Percentiles rank a stretch among this genome's conserved stretches.
Conservation (phyloP, 768 basidiomycete genomes). For the Boletus reticulatus region DNA sequence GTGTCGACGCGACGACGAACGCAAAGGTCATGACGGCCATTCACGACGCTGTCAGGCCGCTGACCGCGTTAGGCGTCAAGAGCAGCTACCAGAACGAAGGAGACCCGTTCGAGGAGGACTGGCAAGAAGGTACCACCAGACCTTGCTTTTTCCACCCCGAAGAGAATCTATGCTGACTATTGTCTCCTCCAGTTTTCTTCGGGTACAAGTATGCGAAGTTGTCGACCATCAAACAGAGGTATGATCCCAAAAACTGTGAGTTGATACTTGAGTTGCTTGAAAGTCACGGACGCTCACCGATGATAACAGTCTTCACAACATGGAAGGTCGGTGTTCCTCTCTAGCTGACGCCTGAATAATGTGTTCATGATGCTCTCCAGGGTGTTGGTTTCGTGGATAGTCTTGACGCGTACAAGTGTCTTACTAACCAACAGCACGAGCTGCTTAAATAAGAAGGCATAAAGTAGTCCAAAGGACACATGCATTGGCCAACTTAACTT, state of each 20-base stretch:
- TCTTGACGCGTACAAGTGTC: slow-evolving; percentile 4
- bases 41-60: slow-evolving; percentile 5
- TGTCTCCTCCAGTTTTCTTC: slow-evolving; percentile 12
- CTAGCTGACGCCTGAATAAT: not conserved
- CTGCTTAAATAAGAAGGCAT: not conserved
- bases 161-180: not conserved
- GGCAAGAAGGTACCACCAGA: slow-evolving; percentile 13
- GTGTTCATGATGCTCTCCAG: not conserved
- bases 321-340: slow-evolving; percentile 10
- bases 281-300: not conserved
- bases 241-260: slow-evolving; percentile 20
- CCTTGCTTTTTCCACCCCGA: not conserved
- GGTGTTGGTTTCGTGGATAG: slow-evolving; percentile 2
- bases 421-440: not conserved
- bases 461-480: too few relatives aligned
- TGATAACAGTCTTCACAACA: slow-evolving; percentile 14
- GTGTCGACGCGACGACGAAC: not conserved
- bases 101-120: slow-evolving; percentile 14
- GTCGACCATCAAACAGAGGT: slow-evolving; percentile 21
- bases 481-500: too few relatives aligned
- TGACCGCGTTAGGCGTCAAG: slow-evolving; percentile 16
- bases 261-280: not conserved
- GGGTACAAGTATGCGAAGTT: slow-evolving; percentile 17
- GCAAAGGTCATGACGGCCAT: slow-evolving; percentile 5
- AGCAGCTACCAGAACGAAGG: slow-evolving; percentile 26